Evolutionary conservation across 2,329 filamentous ascomycete species (phyloP), one percentile per base, ranked within the genome.

Genomic region (Apiospora saccharicola): DNA sequence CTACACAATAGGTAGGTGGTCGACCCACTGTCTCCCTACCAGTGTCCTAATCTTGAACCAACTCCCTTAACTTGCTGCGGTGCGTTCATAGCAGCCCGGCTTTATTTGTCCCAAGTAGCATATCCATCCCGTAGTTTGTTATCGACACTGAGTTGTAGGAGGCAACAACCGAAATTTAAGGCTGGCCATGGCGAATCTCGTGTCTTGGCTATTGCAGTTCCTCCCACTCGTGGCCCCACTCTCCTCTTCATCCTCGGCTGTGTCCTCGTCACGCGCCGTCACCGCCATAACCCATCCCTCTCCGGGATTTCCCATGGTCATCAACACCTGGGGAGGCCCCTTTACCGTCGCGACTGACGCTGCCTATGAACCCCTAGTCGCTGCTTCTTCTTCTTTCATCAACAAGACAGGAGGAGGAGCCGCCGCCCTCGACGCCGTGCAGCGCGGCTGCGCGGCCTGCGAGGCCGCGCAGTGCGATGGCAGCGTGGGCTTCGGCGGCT

Each of bases 401-500:
- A 53, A 75, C 6, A 76, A 77, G 46, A 77, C 26, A 30, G 26
- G 26, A 30, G 26, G 26, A 30, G 4, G 4, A 30, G 26, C 78
- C 0, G 81, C 85, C 1, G 85, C 86, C 44, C 79, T 89, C 30
- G 86, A 89, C 73, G 87, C 87, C 46, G 85, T 89, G 49, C 83
- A 87, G 75, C 72, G 82, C n/a, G 88, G 88, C 72, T 88, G 86
- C 78, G 76, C 82, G 30, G 82, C 86, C 1, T 90, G 88, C 79
- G 87, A 90, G 77, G 78, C 78, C 72, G 83, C 84, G 69, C 87
- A 86, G 74, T 90, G 88, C 80, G 87, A 89, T 76, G 84, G 85
- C 68, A 88, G 83, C 49, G 88, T 90, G 49, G 88, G 88, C 70
- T 88, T 81, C 75, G 87, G 87, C 71, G 87, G 88, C 10, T 88